Evolutionary conservation across 2,329 filamentous ascomycete genomes (phyloP), one percentile per base, ranked within the genome.

Genomic region (Sordariomycetes sp.): DNA sequence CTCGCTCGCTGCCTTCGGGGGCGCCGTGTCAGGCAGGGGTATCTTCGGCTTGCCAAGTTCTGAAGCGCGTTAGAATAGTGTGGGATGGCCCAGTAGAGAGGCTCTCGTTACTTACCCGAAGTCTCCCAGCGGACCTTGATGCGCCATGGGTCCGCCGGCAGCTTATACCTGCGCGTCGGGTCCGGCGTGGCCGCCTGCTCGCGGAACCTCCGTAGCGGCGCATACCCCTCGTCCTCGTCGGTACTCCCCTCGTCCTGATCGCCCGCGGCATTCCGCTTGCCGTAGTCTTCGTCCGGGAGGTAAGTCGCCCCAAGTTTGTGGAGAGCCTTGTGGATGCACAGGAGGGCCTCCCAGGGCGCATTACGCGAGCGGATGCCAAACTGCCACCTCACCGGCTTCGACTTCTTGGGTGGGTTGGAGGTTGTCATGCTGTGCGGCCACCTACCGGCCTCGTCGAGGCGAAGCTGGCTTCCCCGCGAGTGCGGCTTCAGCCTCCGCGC

Each of bases 301-400:
- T 95, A 97, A 55, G 91, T 86, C 14, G 92, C 94, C 35, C 90
- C 92, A 66, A 97, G 86, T 64, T 92, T 92, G 61, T 86, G 79
- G 51, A 99, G 76, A 0, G 94, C 92, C 70, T 93, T 91, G 77
- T 97, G 97, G 59, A 99, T 94, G 66, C 93, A 97, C 28, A 96
- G 77, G 71, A 99, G 88, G 0, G 94, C 94, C 70, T 99, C 94
- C 66, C 92, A 90, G 0, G 94, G 94, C 59, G 90, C 88, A 67
- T 97, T 99, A 54, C 94, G 85, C 53, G 90, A 96, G 43, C 94
- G 84, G 61, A 99, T 99, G 59, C 94, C 94, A 69, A 99, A 99
- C 70, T 99, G 94, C 94, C 94, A 99, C 63, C 93, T 90, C 18
- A 92, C 89, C 1, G 88, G 88, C 67, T 89, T 91, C 5, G 79